Percentiles rank a stretch among this genome's conserved stretches.
Evolutionary conservation across 2,329 filamentous ascomycete species (phyloP).

Genomic region (Beauveria sp.): DNA sequence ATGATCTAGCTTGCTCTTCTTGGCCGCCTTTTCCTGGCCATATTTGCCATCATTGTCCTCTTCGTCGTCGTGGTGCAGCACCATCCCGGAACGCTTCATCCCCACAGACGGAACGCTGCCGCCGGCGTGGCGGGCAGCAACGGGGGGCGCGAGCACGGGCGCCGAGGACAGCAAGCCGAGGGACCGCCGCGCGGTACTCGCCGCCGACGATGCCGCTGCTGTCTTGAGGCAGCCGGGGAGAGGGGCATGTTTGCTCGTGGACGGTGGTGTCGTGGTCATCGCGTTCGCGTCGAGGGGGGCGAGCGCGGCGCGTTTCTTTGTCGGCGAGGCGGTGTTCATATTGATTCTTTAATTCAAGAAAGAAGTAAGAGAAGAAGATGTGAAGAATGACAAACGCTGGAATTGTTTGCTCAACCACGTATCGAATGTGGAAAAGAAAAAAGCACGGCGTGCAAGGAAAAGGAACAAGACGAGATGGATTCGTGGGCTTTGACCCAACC

Average conservation of each 20-base stretch:
- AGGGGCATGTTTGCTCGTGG: constrained; percentile 8
- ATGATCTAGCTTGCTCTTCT: constrained; percentile 26
- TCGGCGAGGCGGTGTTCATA: constrained; percentile 26
- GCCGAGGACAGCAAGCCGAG: background rate
- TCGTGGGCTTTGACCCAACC: too few relatives aligned
- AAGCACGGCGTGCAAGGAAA: too few relatives aligned
- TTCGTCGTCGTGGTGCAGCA: constrained; percentile 13
- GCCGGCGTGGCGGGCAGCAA: background rate
- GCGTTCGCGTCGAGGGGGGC: constrained; percentile 40
- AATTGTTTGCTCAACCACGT: too few relatives aligned
- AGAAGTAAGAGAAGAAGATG: too few relatives aligned
- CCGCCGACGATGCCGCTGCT: background rate
- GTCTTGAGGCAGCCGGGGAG: too few relatives aligned
- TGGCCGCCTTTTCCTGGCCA: constrained; percentile 18
- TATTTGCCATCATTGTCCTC: background rate
- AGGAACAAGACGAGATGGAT: too few relatives aligned
- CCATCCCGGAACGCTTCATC: constrained; percentile 19
- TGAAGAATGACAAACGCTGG: too few relatives aligned
- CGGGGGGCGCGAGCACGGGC: background rate
- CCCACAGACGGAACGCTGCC: constrained; percentile 16
- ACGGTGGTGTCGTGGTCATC: constrained; percentile 24
- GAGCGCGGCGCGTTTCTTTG: constrained; percentile 40
- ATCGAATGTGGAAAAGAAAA: too few relatives aligned
- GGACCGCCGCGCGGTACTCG: constrained; percentile 2
- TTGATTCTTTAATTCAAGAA: background rate